Base-by-base conservation (phyloP, 495 filamentous ascomycete genomes). In the Pseudevernia furfuracea region DNA sequence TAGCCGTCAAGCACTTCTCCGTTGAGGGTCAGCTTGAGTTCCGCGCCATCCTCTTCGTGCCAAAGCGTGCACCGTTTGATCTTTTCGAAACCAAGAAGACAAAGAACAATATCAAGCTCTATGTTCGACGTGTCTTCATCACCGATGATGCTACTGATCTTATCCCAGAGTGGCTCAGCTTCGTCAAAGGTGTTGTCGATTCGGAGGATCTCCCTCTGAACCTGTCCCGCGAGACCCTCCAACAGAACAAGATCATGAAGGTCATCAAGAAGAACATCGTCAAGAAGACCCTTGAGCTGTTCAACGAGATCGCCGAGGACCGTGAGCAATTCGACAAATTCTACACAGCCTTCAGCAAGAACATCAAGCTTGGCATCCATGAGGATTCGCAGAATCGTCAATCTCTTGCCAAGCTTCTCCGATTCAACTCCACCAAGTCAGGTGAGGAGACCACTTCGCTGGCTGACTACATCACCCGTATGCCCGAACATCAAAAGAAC, bases 231-330 rank as follows among this genome's bases (percentile, higher is more conserved):
- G 94, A 98, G 86, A 97, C 95, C 64, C 90, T 98, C 58, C 94
- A 98, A 81, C 95, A 97, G 84, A 97, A 97, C 89, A 97, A 97
- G 90, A 98, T 98, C 84, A 96, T 98, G 94, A 98, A 98, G 87
- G 94, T 98, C 74, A 98, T 98, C 86, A 92, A 91, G 84, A 98
- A 98, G 92, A 98, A 98, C 87, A 94, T 98, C 66, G 92, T 98
- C 83, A 98, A 97, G 91, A 98, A 98, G 92, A 89, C 90, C 61
- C 90, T 98, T 59, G 94, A 98, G 84, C 90, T 98, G 78, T 98
- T 98, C 87, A 82, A 82, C 67, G 94, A 98, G 85, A 97, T 98
- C 71, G 85, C 95, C 61, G 94, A 98, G 83, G 95, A 98, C 81
- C 92, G 93, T 80, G 94, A 98, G 85, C 88, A 96, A 75, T 97